Evolutionary conservation across 192 early-diverging fungal genomes (phyloP).

Genomic region (Rhizophagus prolifer): DNA sequence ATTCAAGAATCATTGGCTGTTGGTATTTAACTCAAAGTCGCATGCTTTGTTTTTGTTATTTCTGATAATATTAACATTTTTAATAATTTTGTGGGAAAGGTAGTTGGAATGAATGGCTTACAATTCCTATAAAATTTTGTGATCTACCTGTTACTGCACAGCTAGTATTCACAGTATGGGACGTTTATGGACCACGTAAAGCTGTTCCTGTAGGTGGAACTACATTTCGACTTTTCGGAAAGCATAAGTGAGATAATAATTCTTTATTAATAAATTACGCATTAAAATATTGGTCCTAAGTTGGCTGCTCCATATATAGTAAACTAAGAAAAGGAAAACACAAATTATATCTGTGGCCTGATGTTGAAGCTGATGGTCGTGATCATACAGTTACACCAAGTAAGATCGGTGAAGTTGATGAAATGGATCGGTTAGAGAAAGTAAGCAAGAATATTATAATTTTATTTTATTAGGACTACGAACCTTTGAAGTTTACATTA

Average conservation of each 20-base stretch:
- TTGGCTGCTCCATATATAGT: constrained; percentile 39
- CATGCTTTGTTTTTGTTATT: neutral
- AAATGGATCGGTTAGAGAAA: constrained; percentile 87
- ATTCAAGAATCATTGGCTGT: constrained; percentile 64
- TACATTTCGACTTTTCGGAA: constrained; percentile 79
- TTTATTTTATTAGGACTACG: neutral
- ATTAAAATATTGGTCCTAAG: neutral
- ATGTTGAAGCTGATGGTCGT: constrained; percentile 63
- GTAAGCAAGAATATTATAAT: constrained; percentile 39
- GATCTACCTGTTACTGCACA: constrained; percentile 77
- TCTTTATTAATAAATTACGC: neutral
- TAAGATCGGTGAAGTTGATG: constrained; percentile 52
- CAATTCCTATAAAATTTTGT: constrained; percentile 81
- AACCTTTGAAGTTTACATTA: neutral
- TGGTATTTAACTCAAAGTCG: constrained; percentile 22
- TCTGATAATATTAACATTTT: constrained; percentile 3
- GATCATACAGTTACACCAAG: constrained; percentile 54
- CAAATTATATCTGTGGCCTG: constrained; percentile 70
- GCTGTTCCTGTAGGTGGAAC: constrained; percentile 73
- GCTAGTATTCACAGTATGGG: constrained; percentile 78
- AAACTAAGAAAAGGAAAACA: constrained; percentile 85
- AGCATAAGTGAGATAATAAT: constrained; percentile 57
- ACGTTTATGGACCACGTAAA: constrained; percentile 72
- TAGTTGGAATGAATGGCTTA: constrained; percentile 93
- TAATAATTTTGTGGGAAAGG: constrained; percentile 4